phyloP scores from a whole-genome alignment of 495 filamentous ascomycete species.

The Lasiosphaeria miniovina region DNA sequence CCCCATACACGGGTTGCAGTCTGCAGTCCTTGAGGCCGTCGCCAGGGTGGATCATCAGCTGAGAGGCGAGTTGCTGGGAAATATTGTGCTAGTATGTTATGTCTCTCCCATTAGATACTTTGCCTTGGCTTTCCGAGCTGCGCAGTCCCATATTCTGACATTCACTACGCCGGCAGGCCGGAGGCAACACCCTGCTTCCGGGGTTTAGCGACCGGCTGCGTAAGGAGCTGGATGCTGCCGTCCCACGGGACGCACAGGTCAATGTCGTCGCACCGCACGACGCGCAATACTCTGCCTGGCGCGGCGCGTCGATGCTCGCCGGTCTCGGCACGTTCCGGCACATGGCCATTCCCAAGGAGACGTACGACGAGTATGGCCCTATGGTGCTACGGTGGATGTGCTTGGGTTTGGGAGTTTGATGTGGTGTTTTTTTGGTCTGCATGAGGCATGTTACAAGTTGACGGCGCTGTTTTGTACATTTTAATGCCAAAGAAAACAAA shows the following conservation, averaged over 20 bases:
- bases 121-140: too few relatives aligned
- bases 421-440: too few relatives aligned
- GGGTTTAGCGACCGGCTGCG: background rate
- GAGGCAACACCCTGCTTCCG: background rate
- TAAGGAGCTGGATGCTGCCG: background rate
- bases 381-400: constrained; percentile 7
- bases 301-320: constrained; percentile 7
- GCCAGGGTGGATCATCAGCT: background rate
- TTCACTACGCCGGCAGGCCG: background rate
- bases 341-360: constrained; percentile 4
- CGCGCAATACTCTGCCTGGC: background rate
- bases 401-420: background rate
- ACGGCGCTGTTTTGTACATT: too few relatives aligned
- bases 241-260: background rate
- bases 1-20: background rate
- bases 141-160: background rate
- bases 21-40: background rate
- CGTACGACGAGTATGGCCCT: constrained; percentile 9
- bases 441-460: too few relatives aligned
- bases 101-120: background rate
- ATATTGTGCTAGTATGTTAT: background rate
- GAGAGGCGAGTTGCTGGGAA: background rate
- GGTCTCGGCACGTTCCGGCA: constrained; percentile 5
- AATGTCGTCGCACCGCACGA: background rate
- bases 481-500: too few relatives aligned